Conservation (phyloP, 176 grass and related monocot species). For the Zoysia pacifica region DNA sequence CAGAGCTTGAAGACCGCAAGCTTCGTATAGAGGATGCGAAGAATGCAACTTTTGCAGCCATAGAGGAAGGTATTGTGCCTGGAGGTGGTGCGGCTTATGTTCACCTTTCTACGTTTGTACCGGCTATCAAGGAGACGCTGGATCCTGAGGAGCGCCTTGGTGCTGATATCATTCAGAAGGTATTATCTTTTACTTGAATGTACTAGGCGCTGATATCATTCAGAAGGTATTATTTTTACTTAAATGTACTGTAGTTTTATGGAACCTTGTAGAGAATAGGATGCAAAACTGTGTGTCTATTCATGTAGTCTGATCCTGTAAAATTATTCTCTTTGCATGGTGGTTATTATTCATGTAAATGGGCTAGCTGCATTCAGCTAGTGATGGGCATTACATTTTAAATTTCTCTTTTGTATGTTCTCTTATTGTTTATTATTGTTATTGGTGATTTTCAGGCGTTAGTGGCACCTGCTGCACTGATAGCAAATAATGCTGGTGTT, state of each 20-base stretch:
- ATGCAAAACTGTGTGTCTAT: not conserved
- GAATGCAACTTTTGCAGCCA: conserved; percentile 92
- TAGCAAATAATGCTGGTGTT: conserved; percentile 84
- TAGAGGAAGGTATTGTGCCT: conserved; percentile 95
- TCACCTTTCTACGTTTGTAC: conserved; percentile 73
- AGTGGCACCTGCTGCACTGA: conserved; percentile 68
- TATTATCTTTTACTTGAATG: conserved; percentile 17
- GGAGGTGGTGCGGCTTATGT: conserved; percentile 85
- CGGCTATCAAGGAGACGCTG: conserved; percentile 81
- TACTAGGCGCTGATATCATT: conserved; percentile 77
- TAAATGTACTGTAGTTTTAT: not conserved
- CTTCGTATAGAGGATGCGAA: conserved; percentile 90
- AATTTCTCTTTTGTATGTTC: not conserved
- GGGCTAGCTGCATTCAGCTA: not conserved
- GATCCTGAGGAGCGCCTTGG: conserved; percentile 85
- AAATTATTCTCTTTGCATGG: not conserved
- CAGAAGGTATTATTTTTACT: conserved; percentile 62
- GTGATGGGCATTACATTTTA: not conserved
- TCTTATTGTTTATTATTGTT: not conserved
- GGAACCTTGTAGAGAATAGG: not conserved
- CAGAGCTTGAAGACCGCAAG: conserved; percentile 93
- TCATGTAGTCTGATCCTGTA: not conserved
- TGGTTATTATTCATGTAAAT: not conserved
- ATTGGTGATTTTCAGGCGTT: conserved; percentile 51
- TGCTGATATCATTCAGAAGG: conserved; percentile 93